Evolutionary conservation across 1,284 basidiomycete species (phyloP).

Genomic region (Heterobasidion parviporum): DNA sequence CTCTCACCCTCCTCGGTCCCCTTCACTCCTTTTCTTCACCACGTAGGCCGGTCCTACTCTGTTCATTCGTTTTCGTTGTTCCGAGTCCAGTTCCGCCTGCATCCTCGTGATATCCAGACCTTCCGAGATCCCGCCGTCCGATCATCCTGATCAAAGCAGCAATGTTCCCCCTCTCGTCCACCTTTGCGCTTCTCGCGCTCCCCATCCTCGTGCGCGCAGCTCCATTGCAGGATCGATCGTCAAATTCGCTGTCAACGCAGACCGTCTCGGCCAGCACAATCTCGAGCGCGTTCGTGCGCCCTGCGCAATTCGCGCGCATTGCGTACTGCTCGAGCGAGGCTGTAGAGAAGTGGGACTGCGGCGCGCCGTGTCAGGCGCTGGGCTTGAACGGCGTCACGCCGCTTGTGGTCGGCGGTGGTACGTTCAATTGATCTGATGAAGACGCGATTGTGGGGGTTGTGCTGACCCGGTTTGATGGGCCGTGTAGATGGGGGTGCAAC

Average conservation of each 20-base stretch:
- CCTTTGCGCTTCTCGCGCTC: neutral
- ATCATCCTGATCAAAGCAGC: neutral
- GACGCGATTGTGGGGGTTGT: neutral
- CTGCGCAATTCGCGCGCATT: conserved; percentile 31
- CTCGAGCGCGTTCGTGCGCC: conserved; percentile 23
- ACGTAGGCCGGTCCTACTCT: neutral
- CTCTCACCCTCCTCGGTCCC: no score
- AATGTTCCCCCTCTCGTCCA: neutral
- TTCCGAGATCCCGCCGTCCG: neutral
- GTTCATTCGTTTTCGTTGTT: neutral
- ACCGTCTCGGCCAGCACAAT: conserved; percentile 16
- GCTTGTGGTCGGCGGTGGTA: conserved; percentile 27
- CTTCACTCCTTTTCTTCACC: no score
- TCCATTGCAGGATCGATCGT: neutral
- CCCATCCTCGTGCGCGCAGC: neutral
- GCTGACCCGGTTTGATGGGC: neutral
- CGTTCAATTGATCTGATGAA: neutral
- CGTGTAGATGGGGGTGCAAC: conserved; percentile 21
- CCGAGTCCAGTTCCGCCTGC: no score
- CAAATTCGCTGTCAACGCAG: neutral
- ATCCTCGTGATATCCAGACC: neutral
- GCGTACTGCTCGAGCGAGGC: conserved; percentile 29
- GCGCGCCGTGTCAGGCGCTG: conserved; percentile 25
- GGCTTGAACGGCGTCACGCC: conserved; percentile 25
- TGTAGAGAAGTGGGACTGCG: conserved; percentile 28